These are phyloP conservation scores for Chalaropsis ovoidea DNA, from an alignment of 2,329 filamentous ascomycete genomes.

Conservation along the genomic window DNA sequence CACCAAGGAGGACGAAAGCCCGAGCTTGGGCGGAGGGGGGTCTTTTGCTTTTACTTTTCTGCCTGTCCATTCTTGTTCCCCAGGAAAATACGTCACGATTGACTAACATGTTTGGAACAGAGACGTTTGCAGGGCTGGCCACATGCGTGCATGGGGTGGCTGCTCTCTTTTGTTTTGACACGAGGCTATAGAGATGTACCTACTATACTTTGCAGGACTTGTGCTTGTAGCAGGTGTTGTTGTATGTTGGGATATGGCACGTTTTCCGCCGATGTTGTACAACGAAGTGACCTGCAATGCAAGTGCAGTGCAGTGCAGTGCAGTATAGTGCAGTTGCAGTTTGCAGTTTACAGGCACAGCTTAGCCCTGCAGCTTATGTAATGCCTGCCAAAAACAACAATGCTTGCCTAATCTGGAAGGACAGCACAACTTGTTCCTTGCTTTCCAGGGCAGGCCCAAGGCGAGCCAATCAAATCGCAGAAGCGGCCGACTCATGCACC, in stretches of 20 bases:
- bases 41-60: not conserved
- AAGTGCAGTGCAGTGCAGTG: not conserved
- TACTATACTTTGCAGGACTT: not conserved
- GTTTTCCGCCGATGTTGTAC: not conserved
- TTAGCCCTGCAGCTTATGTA: too few relatives aligned
- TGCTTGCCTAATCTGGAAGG: not conserved
- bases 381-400: not conserved
- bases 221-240: not conserved
- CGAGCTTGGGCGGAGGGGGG: not conserved
- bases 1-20: not conserved
- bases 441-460: not conserved
- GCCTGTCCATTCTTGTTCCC: not conserved
- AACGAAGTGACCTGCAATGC: not conserved
- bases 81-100: conserved; percentile 1
- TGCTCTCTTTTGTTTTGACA: not conserved
- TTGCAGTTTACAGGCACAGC: not conserved
- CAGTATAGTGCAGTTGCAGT: too few relatives aligned
- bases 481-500: not conserved
- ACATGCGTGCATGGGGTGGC: not conserved
- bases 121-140: conserved; percentile 1
- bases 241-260: not conserved
- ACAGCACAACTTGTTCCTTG: not conserved
- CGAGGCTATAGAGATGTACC: not conserved
- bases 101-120: not conserved
- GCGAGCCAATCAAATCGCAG: conserved; percentile 4